Percentiles rank a stretch among this genome's conserved stretches.
phyloP scores from a whole-genome alignment of 2,329 filamentous ascomycete genomes.

The Xylaria sp. region DNA sequence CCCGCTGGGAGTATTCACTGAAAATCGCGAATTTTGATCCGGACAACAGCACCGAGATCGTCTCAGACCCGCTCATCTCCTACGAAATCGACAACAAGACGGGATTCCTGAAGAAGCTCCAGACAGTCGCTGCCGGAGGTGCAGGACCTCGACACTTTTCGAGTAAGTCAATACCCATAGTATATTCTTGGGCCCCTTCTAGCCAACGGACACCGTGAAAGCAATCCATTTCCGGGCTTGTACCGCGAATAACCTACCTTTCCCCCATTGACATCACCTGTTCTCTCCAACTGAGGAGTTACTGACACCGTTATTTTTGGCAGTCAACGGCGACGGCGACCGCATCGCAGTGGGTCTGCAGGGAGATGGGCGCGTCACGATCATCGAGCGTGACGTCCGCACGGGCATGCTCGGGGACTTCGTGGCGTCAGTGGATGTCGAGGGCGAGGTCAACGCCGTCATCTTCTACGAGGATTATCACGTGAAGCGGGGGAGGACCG shows the following conservation, averaged over 20 bases:
- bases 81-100: slow-evolving; percentile 65
- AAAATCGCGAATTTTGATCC: slow-evolving; percentile 59
- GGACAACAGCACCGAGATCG: slow-evolving; percentile 56
- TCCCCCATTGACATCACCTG: background rate
- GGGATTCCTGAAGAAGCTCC: slow-evolving; percentile 66
- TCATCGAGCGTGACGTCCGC: slow-evolving; percentile 68
- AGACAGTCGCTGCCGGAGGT: slow-evolving; percentile 73
- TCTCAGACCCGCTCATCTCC: slow-evolving; percentile 73
- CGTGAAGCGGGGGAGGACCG: slow-evolving; percentile 26
- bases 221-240: slow-evolving; percentile 5
- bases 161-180: slow-evolving; percentile 27
- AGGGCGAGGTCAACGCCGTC: slow-evolving; percentile 59
- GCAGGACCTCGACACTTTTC: slow-evolving; percentile 63
- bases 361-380: slow-evolving; percentile 66
- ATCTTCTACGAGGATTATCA: slow-evolving; percentile 58
- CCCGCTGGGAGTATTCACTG: slow-evolving; percentile 71
- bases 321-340: slow-evolving; percentile 71
- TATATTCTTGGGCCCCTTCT: background rate
- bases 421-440: slow-evolving; percentile 56
- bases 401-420: slow-evolving; percentile 67
- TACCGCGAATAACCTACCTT: background rate
- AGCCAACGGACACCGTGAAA: background rate
- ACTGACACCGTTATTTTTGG: slow-evolving; percentile 59
- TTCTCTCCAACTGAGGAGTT: background rate
- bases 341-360: slow-evolving; percentile 75